Conservation (phyloP, 1,139 yeast species). For the Suhomyces maxii region DNA sequence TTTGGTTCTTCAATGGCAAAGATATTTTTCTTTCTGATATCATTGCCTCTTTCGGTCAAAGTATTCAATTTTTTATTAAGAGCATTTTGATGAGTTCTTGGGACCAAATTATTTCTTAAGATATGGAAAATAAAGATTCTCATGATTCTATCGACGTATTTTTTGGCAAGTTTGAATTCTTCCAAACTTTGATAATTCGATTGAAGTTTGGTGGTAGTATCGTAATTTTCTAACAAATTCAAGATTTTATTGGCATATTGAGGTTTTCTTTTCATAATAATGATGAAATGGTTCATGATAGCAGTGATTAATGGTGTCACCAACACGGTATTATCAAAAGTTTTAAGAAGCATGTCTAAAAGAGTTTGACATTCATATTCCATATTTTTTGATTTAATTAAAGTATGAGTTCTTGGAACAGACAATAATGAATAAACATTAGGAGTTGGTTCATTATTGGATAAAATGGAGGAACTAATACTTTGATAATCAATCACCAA, state of each 20-base stretch:
- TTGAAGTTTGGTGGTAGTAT: constrained; percentile 39
- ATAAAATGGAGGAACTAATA: constrained; percentile 38
- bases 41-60: constrained; percentile 42
- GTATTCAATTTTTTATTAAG: constrained; percentile 29
- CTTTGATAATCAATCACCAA: constrained; percentile 72
- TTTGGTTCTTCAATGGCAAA: constrained; percentile 31
- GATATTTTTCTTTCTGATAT: constrained; percentile 42
- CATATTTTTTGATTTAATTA: constrained; percentile 53
- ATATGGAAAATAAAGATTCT: constrained; percentile 39
- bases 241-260: constrained; percentile 49
- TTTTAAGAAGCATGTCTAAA: constrained; percentile 61
- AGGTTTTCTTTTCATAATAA: constrained; percentile 57
- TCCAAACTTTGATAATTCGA: constrained; percentile 49
- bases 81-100: constrained; percentile 29
- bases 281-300: constrained; percentile 51
- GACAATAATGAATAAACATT: constrained; percentile 54
- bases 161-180: constrained; percentile 41
- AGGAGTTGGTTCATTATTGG: too few relatives aligned
- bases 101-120: constrained; percentile 36
- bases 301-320: constrained; percentile 59
- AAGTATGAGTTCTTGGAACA: constrained; percentile 66
- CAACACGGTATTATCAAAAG: constrained; percentile 56
- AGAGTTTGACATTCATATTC: constrained; percentile 74
- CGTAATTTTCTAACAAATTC: constrained; percentile 35
- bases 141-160: constrained; percentile 43